Evolutionary conservation across 2,329 filamentous ascomycete species (phyloP), one percentile per base, ranked within the genome.

Genomic region (Amylocarpus encephaloides): DNA sequence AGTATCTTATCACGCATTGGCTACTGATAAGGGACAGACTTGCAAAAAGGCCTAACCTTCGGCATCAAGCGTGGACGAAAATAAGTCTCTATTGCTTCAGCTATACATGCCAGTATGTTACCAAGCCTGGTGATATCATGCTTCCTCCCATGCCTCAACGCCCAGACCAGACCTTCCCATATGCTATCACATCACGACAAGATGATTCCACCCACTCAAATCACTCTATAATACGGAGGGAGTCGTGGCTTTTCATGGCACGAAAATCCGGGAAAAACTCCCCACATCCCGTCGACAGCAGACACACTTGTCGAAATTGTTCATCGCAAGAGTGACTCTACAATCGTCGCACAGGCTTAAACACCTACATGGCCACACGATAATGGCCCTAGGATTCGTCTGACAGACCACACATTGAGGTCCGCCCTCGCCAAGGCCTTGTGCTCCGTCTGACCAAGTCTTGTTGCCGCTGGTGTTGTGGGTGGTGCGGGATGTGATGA

Each of bases 291-390:
- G 81, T 45, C 93, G 79, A 67, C 93, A 97, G 63, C 92, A 97
- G 35, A 97, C 91, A 66, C 93, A 98, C 65, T 88, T 94, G 57
- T 91, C 88, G 66, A 95, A 97, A 67, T 97, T 97, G 67, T 96
- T 94, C 82, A 95, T 91, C 3, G 93, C 93, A 55, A 97, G 75
- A 39, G 88, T 92, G 33, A 97, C 87, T 30, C 93, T 78, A 66
- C 93, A 97, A 59, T 97, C 93, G 67, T 98, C 93, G 66, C 93
- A 97, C 11, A 97, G 76, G 59, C 88, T 92, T 51, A 98, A 76
- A 66, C 93, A 98, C 2, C 93, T 86, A 66, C 93, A 98, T 0
- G 93, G 93, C 93, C 93, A 97, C 1, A 95, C 85, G 48, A 98
- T 86, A 53, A 97, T 86, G 6, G 88, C 94, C 15, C 93, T 78